Evolutionary conservation across 2,329 filamentous ascomycete species (phyloP), one percentile per base, ranked within the genome.

Genomic region (Leptoxyphium fumago): DNA sequence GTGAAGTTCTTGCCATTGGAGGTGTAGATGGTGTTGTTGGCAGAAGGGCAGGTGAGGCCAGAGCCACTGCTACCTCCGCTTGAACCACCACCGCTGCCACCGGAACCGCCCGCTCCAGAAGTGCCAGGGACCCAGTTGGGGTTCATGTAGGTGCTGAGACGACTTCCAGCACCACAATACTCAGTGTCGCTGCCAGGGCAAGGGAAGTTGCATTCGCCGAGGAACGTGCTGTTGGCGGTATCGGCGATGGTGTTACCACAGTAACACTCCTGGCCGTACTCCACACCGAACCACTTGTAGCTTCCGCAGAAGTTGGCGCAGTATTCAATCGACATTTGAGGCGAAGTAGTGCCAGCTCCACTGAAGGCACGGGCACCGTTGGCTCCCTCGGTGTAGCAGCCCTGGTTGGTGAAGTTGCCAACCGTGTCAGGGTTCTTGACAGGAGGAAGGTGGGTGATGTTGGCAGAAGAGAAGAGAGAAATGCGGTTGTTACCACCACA

Each of bases 281-380:
- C 61, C 18, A 61, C 51, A 17, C 64, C 65, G 40, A 64, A 66
- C 47, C 58, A 66, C 38, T 52, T 45, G 48, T 60, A 65, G n/a
- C 48, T 54, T 14, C 46, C 46, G 54, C 60, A 63, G 50, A 52
- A 65, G 36, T 49, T 46, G 1, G 59, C 59, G 48, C 65, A 68
- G 45, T 50, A 55, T 30, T 66, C 62, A 11, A 68, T 50, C 6
- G 66, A 64, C 63, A 68, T 63, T 40, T 46, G 52, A 15, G 48
- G 42, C 13, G 49, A 52, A 42, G 52, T 45, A n/a, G 53, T 58
- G 17, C 47, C 42, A 36, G 50, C 52, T 3, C 21, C 55, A 3
- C 48, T 43, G 2, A 63, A 47, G 11, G 58, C 56, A 40, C 59
- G 55, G 2, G 44, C 54, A 6, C 48, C 45, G 2, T 42, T 49